phyloP scores from a whole-genome alignment of 225 moss, liverwort and hornwort genomes.

The Physcomitrium patens region DNA sequence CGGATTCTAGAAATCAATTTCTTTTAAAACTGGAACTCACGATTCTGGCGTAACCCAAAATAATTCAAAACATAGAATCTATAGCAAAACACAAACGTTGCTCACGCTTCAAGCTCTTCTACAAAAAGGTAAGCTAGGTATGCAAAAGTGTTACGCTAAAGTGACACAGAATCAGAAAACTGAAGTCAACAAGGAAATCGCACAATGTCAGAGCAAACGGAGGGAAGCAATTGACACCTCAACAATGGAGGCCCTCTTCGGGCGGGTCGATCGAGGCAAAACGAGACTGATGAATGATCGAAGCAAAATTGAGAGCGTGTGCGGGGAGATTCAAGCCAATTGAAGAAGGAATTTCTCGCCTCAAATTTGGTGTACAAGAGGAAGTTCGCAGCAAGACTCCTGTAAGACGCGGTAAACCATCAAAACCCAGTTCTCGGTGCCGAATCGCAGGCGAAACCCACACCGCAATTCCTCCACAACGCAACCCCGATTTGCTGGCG shows the following conservation, averaged over 20 bases:
- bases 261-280: not conserved
- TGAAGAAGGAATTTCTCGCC: too few species aligned
- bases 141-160: not conserved
- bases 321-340: too few species aligned
- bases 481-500: too few species aligned
- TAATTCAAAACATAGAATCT: not conserved
- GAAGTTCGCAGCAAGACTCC: too few species aligned
- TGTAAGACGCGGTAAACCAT: too few species aligned
- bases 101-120: not conserved
- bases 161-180: not conserved
- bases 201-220: not conserved
- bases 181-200: not conserved
- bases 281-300: not conserved
- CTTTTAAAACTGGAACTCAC: too few species aligned
- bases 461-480: too few species aligned
- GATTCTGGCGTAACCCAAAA: too few species aligned
- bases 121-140: not conserved
- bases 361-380: too few species aligned
- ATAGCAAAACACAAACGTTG: not conserved
- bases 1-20: not conserved
- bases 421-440: too few species aligned
- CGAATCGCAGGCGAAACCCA: too few species aligned
- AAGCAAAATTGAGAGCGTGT: too few species aligned
- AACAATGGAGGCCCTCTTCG: not conserved
- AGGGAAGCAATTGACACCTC: not conserved